Evolutionary conservation across 2,329 filamentous ascomycete genomes (phyloP), one percentile per base, ranked within the genome.

Genomic region (Sporothrix luriei): DNA sequence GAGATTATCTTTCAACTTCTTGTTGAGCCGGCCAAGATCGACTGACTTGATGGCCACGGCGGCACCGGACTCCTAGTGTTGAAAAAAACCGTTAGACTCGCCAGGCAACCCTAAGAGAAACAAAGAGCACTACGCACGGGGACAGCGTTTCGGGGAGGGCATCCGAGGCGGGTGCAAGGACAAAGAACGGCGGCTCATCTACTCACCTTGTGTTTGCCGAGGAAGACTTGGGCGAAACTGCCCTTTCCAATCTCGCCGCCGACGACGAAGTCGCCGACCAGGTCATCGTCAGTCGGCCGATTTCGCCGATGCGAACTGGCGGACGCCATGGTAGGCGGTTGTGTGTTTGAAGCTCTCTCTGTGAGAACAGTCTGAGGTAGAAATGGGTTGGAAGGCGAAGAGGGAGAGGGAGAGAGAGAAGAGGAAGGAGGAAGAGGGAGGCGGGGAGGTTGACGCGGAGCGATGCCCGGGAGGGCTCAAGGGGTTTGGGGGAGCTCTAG

Each of bases 21-120:
- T 94, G 81, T 96, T 97, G 29, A 99, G 86, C 77, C 95, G 94
- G 74, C 86, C 87, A 75, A 96, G 87, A 76, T 97, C 93, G 79
- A 99, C 95, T 33, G 94, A 97, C 81, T 99, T 99, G 87, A 99
- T 93, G 72, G 95, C 95, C 66, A 97, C 95, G 71, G 91, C 89
- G 73, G 91, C 90, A 75, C 90, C 90, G 74, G 90, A 89, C 79
- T 89, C 88, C 93, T 96, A 14, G 21, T 74, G 59, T 73, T 68
- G 55, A 68, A 26, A 43, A 43, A 4, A 16, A 59, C 66, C 21
- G 52, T 55, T 14, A 46, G 14, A 7, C 29, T 33, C 2, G 11
- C 19, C 48, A 21, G 16, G 13, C n/a, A 14, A 14, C 26, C 19
- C 43, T 26, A 43, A 14, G 19, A 59, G 51, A 54, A 16, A 16